Evolutionary conservation across 2,329 filamentous ascomycete genomes (phyloP), one percentile per base, ranked within the genome.

Genomic region (Hypoxylon sp.): DNA sequence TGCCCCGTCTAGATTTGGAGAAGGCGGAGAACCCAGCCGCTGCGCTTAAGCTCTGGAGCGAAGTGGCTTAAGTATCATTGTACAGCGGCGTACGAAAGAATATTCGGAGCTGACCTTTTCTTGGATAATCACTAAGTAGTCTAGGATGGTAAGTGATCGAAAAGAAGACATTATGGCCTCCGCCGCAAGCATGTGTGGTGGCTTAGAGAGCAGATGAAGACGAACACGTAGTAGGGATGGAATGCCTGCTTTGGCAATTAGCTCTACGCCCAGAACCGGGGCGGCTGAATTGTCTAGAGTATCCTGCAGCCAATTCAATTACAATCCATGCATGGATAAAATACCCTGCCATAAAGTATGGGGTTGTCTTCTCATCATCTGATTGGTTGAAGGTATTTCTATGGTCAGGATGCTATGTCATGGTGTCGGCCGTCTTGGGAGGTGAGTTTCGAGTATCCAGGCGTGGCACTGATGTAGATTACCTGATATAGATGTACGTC

Each of bases 241-340:
- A 53, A 53, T 65, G 32, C 56, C 52, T 65, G 36, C 62, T 63
- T 60, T 66, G 50, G 66, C 55, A 68, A 69, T 66, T 57, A 66
- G 63, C 66, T 66, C 53, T 49, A 32, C 36, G n/a, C 50, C 41
- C 36, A 64, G 60, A 60, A 58, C 49, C 34, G 46, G 53, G 60
- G 67, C 67, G 67, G 67, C 67, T 69, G 67, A 69, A 69, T 69
- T 60, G 56, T 13, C 17, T 61, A 67, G 59, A 64, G 63, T 61
- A 49, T 64, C 51, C 43, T 52, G 38, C 52, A 30, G 60, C 38
- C 38, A 48, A 30, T 46, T 55, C 46, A 57, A 61, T 59, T 41
- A 49, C 28, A 34, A 62, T 28, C 48, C 65, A 50, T 45, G 21
- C 67, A 46, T 59, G 67, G 63, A 57, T 69, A 69, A 69, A 69